Base-by-base conservation (phyloP, 768 basidiomycete species). In the Podaxis sp. region DNA sequence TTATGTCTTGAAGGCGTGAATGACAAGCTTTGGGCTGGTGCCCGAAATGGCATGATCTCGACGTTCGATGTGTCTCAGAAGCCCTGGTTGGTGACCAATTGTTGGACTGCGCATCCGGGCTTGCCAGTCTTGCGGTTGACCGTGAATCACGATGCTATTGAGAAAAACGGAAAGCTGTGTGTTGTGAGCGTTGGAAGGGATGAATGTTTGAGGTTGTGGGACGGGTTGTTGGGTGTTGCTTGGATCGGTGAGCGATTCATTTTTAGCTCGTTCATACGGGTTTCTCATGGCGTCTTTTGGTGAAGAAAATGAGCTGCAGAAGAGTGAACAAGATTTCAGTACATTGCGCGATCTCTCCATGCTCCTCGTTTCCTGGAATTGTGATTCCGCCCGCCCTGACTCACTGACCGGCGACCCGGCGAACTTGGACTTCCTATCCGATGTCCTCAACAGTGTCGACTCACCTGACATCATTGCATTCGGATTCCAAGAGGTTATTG, bases 401-500 rank as follows among this genome's bases (percentile, higher is more conserved):
- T 77, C 87, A 6, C 79, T 98, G 7, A 74, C 70, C 0, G 85
- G 85, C 22, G 82, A 84, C n/a, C 69, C 80, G 2, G 86, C 83
- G n/a, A 98, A 95, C 71, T 75, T 84, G 61, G 83, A 79, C 61
- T 95, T 98, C 78, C 76, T 99, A n/a, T 78, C 83, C n/a, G 83
- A 93, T 22, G 86, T 84, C 2, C 78, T 98, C 11, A 79, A 73
- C 3, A 91, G 88, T 68, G 86, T 89, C 40, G 86, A 91, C 12
- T 70, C 75, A 37, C 76, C 76, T 1, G 96, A 98, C 65, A 88
- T 98, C 67, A 90, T 99, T 65, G 84, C 87, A 3, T 96, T 99
- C 68, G 95, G 95, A 1, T 90, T 98, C 74, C 96, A 99, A 74
- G 96, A 98, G 75, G 84, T 98, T 41, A 93, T 99, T 64, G 94